Percentiles rank a stretch among this genome's conserved stretches.
phyloP scores from a whole-genome alignment of 2,329 filamentous ascomycete genomes.

The Epicoccum sorghinum region DNA sequence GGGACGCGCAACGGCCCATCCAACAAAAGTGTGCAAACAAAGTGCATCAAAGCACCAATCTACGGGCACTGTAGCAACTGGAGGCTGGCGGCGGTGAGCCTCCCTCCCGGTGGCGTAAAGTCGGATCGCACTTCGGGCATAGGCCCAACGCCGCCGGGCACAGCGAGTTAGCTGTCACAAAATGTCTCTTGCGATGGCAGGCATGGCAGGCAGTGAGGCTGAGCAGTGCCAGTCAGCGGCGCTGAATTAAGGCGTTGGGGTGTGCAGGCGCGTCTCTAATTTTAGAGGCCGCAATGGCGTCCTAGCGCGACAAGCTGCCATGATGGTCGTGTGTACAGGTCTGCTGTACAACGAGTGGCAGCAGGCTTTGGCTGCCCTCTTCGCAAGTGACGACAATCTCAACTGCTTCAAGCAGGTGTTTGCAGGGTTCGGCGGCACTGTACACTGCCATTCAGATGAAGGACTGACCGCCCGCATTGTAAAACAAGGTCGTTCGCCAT shows the following conservation, averaged over 20 bases:
- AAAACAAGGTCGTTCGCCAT: conserved; percentile 23
- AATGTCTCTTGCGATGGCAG: conserved; percentile 10
- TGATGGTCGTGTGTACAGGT: conserved; percentile 9
- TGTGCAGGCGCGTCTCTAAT: conserved; percentile 24
- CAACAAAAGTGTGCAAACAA: conserved; percentile 11
- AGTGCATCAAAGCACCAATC: conserved; percentile 1
- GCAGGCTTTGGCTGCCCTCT: conserved; percentile 10
- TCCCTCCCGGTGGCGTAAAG: conserved; percentile 1
- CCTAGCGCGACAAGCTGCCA: conserved; percentile 7
- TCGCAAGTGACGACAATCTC: conserved; percentile 8
- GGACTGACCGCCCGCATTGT: conserved; percentile 27
- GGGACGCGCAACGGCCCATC: conserved; percentile 14
- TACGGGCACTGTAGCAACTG: conserved; percentile 5
- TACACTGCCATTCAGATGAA: conserved; percentile 27
- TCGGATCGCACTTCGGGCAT: conserved; percentile 10
- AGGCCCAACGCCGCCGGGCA: conserved; percentile 12
- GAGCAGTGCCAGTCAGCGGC: conserved; percentile 26
- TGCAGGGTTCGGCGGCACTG: conserved; percentile 12
- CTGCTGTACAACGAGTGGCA: neutral
- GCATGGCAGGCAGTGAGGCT: conserved; percentile 30
- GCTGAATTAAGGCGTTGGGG: conserved; percentile 21
- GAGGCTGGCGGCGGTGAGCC: conserved; percentile 17
- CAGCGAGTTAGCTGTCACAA: conserved; percentile 4
- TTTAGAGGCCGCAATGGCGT: conserved; percentile 22
- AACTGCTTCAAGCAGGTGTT: conserved; percentile 9